Conservation (phyloP, 495 filamentous ascomycete genomes). For the Penicillium angulare region DNA sequence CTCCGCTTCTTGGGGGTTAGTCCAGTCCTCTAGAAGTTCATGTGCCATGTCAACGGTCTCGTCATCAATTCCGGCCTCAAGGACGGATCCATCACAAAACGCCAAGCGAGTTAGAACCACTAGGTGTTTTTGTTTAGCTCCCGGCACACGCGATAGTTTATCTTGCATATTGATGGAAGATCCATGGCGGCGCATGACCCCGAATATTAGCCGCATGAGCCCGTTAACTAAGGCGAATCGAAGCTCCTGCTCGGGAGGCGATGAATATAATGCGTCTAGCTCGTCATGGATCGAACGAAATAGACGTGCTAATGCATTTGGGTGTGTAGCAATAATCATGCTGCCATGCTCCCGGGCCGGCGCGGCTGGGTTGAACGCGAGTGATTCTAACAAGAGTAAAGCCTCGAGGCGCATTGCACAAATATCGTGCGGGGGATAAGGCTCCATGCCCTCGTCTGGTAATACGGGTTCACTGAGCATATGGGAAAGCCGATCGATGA, state of each 20-base stretch:
- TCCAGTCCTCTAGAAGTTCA: constrained; percentile 59
- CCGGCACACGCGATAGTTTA: constrained; percentile 55
- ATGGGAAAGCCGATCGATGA: constrained; percentile 59
- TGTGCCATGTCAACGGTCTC: constrained; percentile 66
- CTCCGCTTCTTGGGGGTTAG: constrained; percentile 71
- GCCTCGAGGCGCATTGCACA: constrained; percentile 56
- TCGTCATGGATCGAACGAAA: constrained; percentile 63
- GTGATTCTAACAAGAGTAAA: constrained; percentile 51
- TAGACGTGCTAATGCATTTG: constrained; percentile 54
- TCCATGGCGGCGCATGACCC: constrained; percentile 51
- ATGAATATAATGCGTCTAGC: constrained; percentile 59
- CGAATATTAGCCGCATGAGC: constrained; percentile 59
- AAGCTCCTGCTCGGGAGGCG: constrained; percentile 38
- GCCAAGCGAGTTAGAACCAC: constrained; percentile 65
- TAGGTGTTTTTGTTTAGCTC: constrained; percentile 64
- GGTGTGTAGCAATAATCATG: constrained; percentile 52
- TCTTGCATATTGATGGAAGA: constrained; percentile 51
- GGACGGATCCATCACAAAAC: constrained; percentile 59
- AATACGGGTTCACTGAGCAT: constrained; percentile 58
- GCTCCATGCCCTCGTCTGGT: constrained; percentile 44
- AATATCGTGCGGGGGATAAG: constrained; percentile 50
- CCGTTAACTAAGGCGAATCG: constrained; percentile 55
- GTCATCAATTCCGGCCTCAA: constrained; percentile 66
- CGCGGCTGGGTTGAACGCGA: constrained; percentile 42
- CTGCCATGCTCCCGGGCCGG: constrained; percentile 48